Evolutionary conservation across 106 monocot species (phyloP).

Genomic region (Platanthera zijinensis): DNA sequence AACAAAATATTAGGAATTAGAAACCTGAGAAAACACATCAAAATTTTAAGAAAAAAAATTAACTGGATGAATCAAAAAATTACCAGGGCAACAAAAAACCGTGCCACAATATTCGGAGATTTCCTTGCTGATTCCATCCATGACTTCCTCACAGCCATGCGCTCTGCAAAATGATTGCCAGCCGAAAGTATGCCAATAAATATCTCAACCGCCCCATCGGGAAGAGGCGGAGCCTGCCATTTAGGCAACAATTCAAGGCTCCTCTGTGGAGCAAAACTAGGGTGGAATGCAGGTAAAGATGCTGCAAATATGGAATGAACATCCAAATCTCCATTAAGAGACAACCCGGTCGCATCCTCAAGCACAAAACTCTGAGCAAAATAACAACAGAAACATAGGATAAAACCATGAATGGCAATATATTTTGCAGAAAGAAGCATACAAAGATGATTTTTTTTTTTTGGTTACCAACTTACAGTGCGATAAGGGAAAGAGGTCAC

Average conservation of each 20-base stretch:
- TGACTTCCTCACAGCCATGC: conserved; percentile 97
- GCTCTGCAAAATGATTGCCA: conserved; percentile 92
- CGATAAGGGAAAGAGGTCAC: conserved; percentile 92
- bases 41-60: background rate
- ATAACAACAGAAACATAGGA: conserved; percentile 4
- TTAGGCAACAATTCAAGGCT: conserved; percentile 65
- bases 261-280: conserved; percentile 77
- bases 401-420: background rate
- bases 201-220: conserved; percentile 66
- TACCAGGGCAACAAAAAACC: conserved; percentile 98
- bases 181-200: conserved; percentile 96
- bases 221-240: conserved; percentile 70
- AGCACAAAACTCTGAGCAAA: conserved; percentile 78
- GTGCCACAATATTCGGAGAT: conserved; percentile 57
- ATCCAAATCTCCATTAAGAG: conserved; percentile 77
- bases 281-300: conserved; percentile 77
- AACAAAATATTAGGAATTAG: background rate
- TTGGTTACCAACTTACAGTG: conserved; percentile 38
- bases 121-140: conserved; percentile 76
- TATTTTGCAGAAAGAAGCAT: background rate
- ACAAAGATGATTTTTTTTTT: background rate
- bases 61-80: background rate
- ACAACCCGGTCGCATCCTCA: conserved; percentile 93
- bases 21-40: background rate
- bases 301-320: conserved; percentile 73